Evolutionary conservation across 2,329 filamentous ascomycete species (phyloP).

Genomic region (Beauveria varroae): DNA sequence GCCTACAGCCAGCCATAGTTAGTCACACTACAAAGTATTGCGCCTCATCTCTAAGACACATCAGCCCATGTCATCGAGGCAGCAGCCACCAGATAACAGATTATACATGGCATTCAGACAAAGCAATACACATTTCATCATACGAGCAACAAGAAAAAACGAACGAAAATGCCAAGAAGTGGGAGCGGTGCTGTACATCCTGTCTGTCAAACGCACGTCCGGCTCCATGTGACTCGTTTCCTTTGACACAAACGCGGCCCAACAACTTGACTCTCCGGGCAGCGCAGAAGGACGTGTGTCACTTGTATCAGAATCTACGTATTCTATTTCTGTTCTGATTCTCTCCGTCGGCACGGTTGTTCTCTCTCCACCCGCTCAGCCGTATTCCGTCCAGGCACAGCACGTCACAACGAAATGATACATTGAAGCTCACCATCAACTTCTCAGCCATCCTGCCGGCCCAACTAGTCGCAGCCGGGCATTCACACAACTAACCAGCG

Average conservation of each 20-base stretch:
- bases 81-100: not conserved
- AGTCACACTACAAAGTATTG: not conserved
- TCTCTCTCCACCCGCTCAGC: not conserved
- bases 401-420: not conserved
- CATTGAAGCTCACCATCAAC: not conserved
- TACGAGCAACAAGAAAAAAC: not conserved
- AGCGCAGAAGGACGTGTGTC: not conserved
- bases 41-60: constrained; percentile 8
- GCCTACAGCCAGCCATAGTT: not conserved
- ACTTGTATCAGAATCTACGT: not conserved
- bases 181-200: not conserved
- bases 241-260: not conserved
- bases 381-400: not conserved
- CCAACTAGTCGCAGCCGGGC: not conserved
- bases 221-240: not conserved
- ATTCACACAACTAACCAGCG: not conserved
- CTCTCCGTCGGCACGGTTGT: not conserved
- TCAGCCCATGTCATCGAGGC: not conserved
- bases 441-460: not conserved
- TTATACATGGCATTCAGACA: not conserved
- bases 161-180: not conserved
- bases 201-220: not conserved
- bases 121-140: not conserved
- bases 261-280: not conserved
- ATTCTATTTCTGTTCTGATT: not conserved